phyloP scores from a whole-genome alignment of 2,329 filamentous ascomycete genomes.

The Fusarium verticillioides region DNA sequence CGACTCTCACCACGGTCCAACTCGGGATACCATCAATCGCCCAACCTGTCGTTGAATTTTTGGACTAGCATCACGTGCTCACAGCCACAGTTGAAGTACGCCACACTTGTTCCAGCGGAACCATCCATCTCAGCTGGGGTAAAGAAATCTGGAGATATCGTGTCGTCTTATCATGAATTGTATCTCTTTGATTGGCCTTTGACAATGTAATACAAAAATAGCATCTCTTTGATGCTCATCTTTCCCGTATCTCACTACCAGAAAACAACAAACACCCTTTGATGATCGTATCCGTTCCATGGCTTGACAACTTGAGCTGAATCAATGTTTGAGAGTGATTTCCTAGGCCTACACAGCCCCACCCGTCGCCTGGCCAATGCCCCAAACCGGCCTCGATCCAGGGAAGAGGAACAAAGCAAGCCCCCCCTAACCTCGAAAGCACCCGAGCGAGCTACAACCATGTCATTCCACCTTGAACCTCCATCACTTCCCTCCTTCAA shows the following conservation, averaged over 20 bases:
- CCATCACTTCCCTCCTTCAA: conserved; percentile 44
- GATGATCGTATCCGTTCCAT: background rate
- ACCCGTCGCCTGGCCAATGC: conserved; percentile 48
- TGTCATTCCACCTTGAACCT: conserved; percentile 44
- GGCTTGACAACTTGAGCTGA: background rate
- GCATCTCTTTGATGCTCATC: background rate
- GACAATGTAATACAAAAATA: rapidly evolving
- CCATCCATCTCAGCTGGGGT: background rate
- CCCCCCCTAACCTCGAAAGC: conserved; percentile 38
- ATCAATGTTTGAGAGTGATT: background rate
- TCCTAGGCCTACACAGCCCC: conserved; percentile 28
- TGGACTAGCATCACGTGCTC: conserved; percentile 42
- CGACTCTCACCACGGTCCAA: conserved; percentile 35
- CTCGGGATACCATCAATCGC: conserved; percentile 29
- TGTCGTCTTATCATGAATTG: background rate
- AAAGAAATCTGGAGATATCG: background rate
- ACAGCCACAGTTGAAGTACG: conserved; percentile 26
- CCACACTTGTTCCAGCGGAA: background rate
- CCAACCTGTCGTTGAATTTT: conserved; percentile 41
- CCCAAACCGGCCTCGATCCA: conserved; percentile 40
- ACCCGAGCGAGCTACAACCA: conserved; percentile 28
- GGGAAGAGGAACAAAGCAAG: conserved; percentile 32
- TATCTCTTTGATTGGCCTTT: background rate
- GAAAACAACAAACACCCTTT: background rate
- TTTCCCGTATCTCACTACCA: background rate